phyloP scores from a whole-genome alignment of 305 asterid genomes.

The Plantago rigida region DNA sequence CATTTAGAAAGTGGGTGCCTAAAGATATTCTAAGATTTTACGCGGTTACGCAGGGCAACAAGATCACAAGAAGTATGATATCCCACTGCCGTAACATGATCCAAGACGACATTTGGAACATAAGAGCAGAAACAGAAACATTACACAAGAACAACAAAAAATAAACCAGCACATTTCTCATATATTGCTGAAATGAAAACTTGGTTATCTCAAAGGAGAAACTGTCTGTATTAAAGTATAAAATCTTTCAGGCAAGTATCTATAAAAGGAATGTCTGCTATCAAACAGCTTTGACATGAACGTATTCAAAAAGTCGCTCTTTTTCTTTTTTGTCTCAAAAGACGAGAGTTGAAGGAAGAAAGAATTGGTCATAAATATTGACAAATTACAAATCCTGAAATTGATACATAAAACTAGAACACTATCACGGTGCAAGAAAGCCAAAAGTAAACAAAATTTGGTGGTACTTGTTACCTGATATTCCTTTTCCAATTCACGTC shows the following conservation, averaged over 20 bases:
- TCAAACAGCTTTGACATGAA: background rate
- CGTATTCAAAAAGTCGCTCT: background rate
- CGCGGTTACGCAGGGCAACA: no score
- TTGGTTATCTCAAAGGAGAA: no score
- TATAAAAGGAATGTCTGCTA: background rate
- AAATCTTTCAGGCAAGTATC: background rate
- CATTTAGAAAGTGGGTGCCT: no score
- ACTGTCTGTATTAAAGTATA: no score
- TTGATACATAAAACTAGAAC: constrained; percentile 19
- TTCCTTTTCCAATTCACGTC: constrained; percentile 22
- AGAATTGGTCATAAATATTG: constrained; percentile 25
- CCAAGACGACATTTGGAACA: no score
- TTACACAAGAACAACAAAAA: no score
- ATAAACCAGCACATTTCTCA: no score
- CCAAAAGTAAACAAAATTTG: constrained; percentile 21
- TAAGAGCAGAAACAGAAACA: no score
- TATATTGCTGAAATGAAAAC: no score
- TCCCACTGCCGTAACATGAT: no score
- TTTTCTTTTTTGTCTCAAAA: constrained; percentile 21
- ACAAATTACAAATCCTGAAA: constrained; percentile 19
- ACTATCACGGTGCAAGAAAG: constrained; percentile 20
- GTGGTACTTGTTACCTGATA: constrained; percentile 25
- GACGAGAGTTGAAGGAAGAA: constrained; percentile 17
- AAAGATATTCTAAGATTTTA: no score
- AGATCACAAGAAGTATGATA: no score